These are phyloP conservation scores for Eucalyptus marginata DNA, from an alignment of 345 rosid genomes.

Conservation along the genomic window DNA sequence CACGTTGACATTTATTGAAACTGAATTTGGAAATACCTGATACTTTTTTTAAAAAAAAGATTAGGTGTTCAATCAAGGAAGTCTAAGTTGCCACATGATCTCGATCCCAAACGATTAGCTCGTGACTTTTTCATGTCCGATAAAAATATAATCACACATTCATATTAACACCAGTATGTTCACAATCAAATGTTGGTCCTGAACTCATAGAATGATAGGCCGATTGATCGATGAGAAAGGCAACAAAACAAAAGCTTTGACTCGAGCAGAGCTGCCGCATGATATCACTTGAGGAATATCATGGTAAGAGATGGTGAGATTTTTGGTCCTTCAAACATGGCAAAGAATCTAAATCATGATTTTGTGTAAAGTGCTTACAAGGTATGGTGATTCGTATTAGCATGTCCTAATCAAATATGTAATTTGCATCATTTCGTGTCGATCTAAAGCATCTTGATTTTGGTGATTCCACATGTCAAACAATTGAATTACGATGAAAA, in stretches of 20 bases:
- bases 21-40: not conserved
- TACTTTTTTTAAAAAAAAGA: not conserved
- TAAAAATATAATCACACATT: too few species aligned
- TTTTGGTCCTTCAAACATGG: not conserved
- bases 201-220: too few species aligned
- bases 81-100: too few species aligned
- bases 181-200: too few species aligned
- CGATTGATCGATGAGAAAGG: too few species aligned
- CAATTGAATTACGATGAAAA: not conserved
- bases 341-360: not conserved
- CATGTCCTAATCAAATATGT: not conserved
- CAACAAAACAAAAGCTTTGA: not conserved
- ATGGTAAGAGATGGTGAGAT: not conserved
- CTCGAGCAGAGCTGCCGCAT: rapidly evolving
- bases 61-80: not conserved
- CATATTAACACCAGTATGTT: too few species aligned
- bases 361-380: not conserved
- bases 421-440: not conserved
- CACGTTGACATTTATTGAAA: not conserved
- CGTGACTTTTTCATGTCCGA: too few species aligned
- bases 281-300: not conserved
- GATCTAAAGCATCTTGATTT: not conserved
- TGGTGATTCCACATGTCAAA: not conserved
- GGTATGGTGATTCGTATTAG: not conserved
- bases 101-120: too few species aligned